Conservation (phyloP, 2,329 filamentous ascomycete genomes). For the Hymenoscyphus salicellus region DNA sequence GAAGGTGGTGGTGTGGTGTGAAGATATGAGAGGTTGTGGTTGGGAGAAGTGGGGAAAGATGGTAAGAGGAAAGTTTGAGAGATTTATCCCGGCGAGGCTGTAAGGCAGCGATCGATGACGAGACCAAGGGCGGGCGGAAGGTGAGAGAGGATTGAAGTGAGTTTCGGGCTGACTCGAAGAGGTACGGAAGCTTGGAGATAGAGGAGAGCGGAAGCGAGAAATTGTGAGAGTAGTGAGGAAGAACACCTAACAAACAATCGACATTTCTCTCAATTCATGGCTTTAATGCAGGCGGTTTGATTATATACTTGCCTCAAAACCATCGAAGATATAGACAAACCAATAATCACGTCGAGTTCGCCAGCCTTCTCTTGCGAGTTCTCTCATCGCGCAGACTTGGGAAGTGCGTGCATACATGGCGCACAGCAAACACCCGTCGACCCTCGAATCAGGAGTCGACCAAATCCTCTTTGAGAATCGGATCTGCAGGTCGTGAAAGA, state of each 20-base stretch:
- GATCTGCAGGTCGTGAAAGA: neutral
- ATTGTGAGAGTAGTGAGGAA: neutral
- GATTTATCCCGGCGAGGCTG: neutral
- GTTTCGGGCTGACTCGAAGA: neutral
- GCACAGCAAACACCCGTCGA: conserved; percentile 9
- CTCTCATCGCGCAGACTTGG: conserved; percentile 5
- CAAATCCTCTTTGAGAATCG: neutral
- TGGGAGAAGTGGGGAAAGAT: neutral
- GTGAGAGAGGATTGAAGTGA: neutral
- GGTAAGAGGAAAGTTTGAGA: neutral
- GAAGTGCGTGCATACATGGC: conserved; percentile 28
- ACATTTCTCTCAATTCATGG: neutral
- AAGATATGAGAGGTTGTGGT: neutral
- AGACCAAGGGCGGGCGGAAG: neutral
- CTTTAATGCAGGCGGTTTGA: neutral
- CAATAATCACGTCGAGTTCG: conserved; percentile 26
- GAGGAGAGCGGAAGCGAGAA: neutral
- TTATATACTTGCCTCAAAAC: neutral
- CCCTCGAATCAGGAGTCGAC: conserved; percentile 22
- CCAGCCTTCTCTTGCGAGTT: conserved; percentile 9
- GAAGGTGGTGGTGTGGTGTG: neutral
- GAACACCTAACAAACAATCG: neutral
- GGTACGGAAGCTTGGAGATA: neutral
- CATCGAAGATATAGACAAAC: neutral
- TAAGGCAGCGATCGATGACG: neutral